Conservation (phyloP, 305 asterid species). For the Solanum aculeatissimum region DNA sequence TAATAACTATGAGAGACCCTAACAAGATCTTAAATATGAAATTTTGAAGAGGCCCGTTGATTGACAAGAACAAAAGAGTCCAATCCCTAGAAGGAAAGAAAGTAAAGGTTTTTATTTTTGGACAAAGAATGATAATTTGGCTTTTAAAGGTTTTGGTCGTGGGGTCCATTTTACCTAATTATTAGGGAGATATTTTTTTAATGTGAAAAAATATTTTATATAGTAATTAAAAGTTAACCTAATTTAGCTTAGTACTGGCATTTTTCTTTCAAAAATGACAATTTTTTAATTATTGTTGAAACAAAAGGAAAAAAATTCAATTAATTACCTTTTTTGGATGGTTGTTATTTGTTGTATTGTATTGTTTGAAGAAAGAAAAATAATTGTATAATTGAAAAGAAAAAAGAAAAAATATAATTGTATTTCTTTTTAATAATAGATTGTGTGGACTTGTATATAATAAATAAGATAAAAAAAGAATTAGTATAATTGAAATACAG, state of each 20-base stretch:
- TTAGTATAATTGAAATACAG: background rate
- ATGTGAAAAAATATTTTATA: background rate
- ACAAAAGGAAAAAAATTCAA: background rate
- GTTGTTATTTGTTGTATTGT: too few species aligned
- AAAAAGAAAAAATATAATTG: too few species aligned
- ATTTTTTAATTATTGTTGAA: background rate
- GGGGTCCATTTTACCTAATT: background rate
- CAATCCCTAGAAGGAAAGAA: background rate
- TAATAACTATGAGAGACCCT: background rate
- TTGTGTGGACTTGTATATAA: background rate
- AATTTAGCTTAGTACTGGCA: background rate
- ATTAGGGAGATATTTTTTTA: background rate
- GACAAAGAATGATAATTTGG: background rate
- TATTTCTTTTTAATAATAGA: too few species aligned
- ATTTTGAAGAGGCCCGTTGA: background rate
- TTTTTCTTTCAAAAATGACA: too few species aligned
- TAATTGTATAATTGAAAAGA: too few species aligned
- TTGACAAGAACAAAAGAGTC: background rate
- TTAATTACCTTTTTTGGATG: too few species aligned
- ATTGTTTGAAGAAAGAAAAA: too few species aligned
- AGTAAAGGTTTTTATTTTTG: background rate
- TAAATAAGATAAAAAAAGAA: too few species aligned
- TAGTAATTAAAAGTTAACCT: background rate
- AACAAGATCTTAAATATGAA: background rate
- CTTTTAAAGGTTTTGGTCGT: conserved; percentile 12